Evolutionary conservation across 768 basidiomycete genomes (phyloP), one percentile per base, ranked within the genome.

Genomic region (Agaricus bisporus): DNA sequence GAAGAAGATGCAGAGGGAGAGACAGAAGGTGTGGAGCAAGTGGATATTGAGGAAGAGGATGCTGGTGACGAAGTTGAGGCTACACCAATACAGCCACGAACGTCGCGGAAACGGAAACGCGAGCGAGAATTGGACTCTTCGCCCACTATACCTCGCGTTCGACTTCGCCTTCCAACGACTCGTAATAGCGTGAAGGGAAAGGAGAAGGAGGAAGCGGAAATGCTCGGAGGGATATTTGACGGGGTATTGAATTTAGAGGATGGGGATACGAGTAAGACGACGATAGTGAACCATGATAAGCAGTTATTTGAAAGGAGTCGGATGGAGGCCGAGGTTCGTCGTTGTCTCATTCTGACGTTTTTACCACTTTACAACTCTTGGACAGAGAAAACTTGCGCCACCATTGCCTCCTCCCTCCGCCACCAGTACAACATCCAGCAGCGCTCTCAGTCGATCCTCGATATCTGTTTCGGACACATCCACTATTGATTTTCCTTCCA

Each of bases 161-260:
- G 80, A 20, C 70, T 84, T 44, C 80, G 80, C 26, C 67, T 85
- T 57, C 71, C 64, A 8, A 73, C 77, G 1, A 74, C 76, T n/a
- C 80, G 82, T 58, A 78, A 79, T 38, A 86, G 86, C 64, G 79
- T 79, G 22, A 86, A 82, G 59, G 79, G 80, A 28, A 88, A 87
- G 64, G 81, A 81, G 29, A 86, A 82, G 63, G 83, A 83, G 38
- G 77, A 78, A 17, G 85, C 89, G 15, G 86, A 90, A 50, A 84
- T 85, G 8, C 85, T 85, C 6, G 74, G 74, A 38, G 84, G 85
- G 22, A 73, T 93, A 47, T 98, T 95, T 63, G 94, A 97, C 44
- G 94, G 93, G 18, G 76, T 95, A 38, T 74, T 98, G 35, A 68
- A 67, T 12, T 68, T 74, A 1, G 74, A 74, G 15, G 88, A 95